Conservation (phyloP, 305 asterid species). For the Fraxinus paxiana region DNA sequence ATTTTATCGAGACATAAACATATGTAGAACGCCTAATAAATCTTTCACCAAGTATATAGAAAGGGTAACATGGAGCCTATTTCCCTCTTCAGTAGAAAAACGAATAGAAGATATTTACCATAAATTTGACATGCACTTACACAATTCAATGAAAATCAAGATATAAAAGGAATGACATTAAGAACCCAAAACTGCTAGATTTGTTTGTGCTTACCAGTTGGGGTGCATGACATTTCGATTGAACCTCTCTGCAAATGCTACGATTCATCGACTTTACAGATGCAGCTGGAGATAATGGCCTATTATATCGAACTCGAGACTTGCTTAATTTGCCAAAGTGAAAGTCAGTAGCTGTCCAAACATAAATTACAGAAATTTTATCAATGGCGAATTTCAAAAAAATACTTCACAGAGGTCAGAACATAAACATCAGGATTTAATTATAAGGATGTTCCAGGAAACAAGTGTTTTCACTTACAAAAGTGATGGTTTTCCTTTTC, state of each 20-base stretch:
- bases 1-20: background rate
- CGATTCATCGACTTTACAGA: conserved; percentile 52
- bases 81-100: background rate
- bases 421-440: background rate
- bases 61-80: background rate
- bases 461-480: conserved; percentile 40
- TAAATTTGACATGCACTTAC: background rate
- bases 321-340: conserved; percentile 68
- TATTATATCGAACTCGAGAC: conserved; percentile 59
- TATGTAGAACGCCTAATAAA: background rate
- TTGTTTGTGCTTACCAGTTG: conserved; percentile 41
- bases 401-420: background rate
- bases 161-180: background rate
- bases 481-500: conserved; percentile 56
- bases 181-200: background rate
- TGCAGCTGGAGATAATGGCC: conserved; percentile 63
- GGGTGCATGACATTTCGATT: conserved; percentile 36
- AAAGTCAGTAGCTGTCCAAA: conserved; percentile 57
- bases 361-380: background rate
- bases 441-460: background rate
- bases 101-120: background rate
- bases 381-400: background rate
- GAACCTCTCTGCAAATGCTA: conserved; percentile 47
- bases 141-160: background rate
- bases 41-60: background rate